phyloP scores from a whole-genome alignment of 257 asterid genomes.

The Salvia rosmarinus region DNA sequence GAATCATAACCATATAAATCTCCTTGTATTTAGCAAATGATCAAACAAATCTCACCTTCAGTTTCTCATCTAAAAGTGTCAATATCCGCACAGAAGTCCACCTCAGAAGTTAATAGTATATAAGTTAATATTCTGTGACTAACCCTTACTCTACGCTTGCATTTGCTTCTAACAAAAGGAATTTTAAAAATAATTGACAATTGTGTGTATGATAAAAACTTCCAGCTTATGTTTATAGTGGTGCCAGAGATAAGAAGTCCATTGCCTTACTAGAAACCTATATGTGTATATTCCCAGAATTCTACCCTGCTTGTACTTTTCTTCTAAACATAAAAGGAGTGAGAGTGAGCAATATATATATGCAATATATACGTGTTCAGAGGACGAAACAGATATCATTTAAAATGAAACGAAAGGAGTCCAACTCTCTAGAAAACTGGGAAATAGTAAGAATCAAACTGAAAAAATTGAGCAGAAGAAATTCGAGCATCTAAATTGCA shows the following conservation, averaged over 20 bases:
- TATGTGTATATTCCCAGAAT: background rate
- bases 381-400: background rate
- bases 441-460: constrained; percentile 3
- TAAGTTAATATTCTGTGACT: no score
- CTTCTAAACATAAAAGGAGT: background rate
- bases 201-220: background rate
- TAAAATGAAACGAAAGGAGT: constrained; percentile 4
- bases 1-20: background rate
- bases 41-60: background rate
- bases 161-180: background rate
- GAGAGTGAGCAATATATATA: no score
- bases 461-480: background rate
- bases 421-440: background rate
- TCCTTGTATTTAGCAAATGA: background rate
- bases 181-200: background rate
- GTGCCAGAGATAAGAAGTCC: background rate
- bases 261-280: background rate
- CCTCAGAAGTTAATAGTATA: no score
- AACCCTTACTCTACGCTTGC: background rate
- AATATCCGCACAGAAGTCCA: no score
- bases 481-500: background rate
- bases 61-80: no score
- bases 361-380: background rate
- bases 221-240: background rate
- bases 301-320: background rate